Evolutionary conservation across 805 yeast species (phyloP).

Genomic region (Candida railenensis): DNA sequence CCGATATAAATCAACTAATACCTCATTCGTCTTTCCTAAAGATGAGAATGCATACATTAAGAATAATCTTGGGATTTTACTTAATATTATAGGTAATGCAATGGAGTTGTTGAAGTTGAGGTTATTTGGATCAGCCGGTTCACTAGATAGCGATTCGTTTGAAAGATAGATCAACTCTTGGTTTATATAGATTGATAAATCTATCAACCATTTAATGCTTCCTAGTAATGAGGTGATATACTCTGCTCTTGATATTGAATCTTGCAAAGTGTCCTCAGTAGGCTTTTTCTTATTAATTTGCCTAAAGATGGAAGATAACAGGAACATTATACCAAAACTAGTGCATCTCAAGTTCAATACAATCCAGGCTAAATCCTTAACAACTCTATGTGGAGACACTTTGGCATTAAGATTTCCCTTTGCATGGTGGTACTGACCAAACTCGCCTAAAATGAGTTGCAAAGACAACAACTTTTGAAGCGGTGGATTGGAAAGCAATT

Average conservation of each 20-base stretch:
- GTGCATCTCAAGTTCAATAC: constrained; percentile 67
- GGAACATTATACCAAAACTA: constrained; percentile 67
- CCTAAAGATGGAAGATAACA: constrained; percentile 58
- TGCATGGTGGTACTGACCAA: constrained; percentile 19
- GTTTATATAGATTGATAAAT: constrained; percentile 65
- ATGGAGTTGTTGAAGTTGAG: constrained; percentile 37
- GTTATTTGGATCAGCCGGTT: constrained; percentile 9
- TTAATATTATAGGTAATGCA: constrained; percentile 57
- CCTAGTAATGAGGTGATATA: constrained; percentile 66
- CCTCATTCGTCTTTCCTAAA: constrained; percentile 59
- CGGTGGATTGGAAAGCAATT: constrained; percentile 72
- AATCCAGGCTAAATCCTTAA: constrained; percentile 57
- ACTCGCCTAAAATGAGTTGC: constrained; percentile 63
- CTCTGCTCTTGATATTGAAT: constrained; percentile 60
- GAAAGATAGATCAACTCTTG: constrained; percentile 66
- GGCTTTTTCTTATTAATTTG: constrained; percentile 63
- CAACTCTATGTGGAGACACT: constrained; percentile 13
- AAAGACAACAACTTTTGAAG: constrained; percentile 69
- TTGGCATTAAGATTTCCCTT: not conserved
- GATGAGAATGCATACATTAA: constrained; percentile 66
- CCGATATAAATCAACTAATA: constrained; percentile 55
- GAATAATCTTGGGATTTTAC: constrained; percentile 69
- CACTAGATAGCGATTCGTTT: constrained; percentile 14
- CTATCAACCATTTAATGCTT: constrained; percentile 81
- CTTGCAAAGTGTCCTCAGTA: constrained; percentile 50